Evolutionary conservation across 2,329 filamentous ascomycete species (phyloP), one percentile per base, ranked within the genome.

Genomic region (Neopestalotiopsis rosae): DNA sequence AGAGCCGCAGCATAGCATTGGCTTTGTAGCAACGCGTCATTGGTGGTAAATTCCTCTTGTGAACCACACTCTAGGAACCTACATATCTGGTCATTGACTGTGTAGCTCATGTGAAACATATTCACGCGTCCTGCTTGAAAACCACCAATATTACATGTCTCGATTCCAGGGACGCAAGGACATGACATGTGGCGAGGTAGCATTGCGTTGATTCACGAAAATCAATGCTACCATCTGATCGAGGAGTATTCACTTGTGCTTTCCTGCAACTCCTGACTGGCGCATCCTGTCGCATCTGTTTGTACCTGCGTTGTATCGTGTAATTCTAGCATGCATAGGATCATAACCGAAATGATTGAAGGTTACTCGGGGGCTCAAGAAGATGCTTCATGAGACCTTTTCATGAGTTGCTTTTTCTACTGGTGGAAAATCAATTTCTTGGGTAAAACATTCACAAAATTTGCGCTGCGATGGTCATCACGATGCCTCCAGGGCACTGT

Each of bases 331-430:
- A 14, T 52, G 45, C 30, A 38, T 32, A 28, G 59, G 59, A 7
- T 62, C 28, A 62, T 14, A 62, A 62, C 59, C 59, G 59, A 62
- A 59, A 59, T 59, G 30, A 30, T 59, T 17, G 28, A 59, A 59
- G 20, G 45, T 6, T 30, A 59, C 12, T 59, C 57, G 14, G 28
- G 9, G 17, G 4, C 45, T 17, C 45, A 17, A 52, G 14, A 20
- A 52, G 5, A 6, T 52, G 4, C 45, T 20, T 52, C 45, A 52
- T 24, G 45, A 52, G 17, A 10, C 14, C 14, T 52, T 49, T 52
- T 7, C 9, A 52, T 52, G 45, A 14, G 14, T 52, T 52, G 45
- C 30, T 13, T 30, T 40, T 62, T 20, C 34, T 40, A 62, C 59
- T 62, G 59, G 59, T 62, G 59, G 59, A 62, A 62, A 62, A 62